phyloP scores from a whole-genome alignment of 2,329 filamentous ascomycete species.

The Pseudodiploospora longispora region DNA sequence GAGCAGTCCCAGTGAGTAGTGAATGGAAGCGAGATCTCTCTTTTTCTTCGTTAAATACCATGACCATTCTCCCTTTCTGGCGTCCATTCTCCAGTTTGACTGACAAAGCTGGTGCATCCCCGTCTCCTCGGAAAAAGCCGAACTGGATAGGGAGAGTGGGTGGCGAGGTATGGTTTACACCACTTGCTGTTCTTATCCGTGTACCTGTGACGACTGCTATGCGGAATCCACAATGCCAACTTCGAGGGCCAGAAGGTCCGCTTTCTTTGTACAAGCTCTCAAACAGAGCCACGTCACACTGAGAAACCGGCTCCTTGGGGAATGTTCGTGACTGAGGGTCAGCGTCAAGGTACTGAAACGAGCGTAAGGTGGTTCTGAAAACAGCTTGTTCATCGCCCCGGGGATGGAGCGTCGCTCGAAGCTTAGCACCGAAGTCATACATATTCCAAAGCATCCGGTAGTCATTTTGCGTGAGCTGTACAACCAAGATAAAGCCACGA shows the following conservation, averaged over 20 bases:
- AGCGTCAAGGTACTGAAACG: conserved; percentile 75
- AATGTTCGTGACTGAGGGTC: conserved; percentile 63
- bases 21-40: conserved; percentile 66
- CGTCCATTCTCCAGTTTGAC: conserved; percentile 61
- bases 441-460: conserved; percentile 74
- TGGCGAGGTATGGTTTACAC: conserved; percentile 61
- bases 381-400: conserved; percentile 61
- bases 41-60: conserved; percentile 68
- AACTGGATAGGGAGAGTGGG: conserved; percentile 65
- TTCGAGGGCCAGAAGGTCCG: conserved; percentile 64
- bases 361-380: conserved; percentile 60
- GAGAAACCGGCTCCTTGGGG: conserved; percentile 62
- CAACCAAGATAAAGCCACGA: conserved; percentile 63
- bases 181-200: conserved; percentile 68
- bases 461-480: conserved; percentile 68
- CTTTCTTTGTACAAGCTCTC: conserved; percentile 60
- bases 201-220: conserved; percentile 71
- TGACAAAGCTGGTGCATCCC: conserved; percentile 59
- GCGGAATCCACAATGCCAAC: conserved; percentile 70
- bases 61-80: conserved; percentile 61
- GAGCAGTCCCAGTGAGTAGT: conserved; percentile 62
- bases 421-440: conserved; percentile 74
- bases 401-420: conserved; percentile 62
- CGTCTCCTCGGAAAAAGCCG: conserved; percentile 65
- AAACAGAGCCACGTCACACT: conserved; percentile 68